Conservation (phyloP, 2,329 filamentous ascomycete genomes). For the Colletotrichum sp. region DNA sequence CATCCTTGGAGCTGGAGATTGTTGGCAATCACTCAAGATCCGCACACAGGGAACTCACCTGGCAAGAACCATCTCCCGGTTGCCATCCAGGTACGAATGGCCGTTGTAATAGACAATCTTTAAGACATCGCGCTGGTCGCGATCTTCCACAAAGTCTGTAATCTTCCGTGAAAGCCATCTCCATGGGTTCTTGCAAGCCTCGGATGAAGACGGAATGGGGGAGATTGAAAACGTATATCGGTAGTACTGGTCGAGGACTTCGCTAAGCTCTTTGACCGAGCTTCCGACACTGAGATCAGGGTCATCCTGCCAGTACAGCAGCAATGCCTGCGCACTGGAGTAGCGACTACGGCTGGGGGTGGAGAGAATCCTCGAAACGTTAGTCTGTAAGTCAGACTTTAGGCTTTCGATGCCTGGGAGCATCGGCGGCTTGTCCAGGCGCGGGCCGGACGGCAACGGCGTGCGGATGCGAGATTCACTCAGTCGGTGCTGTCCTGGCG, state of each 20-base stretch:
- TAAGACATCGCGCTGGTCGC: conserved; percentile 59
- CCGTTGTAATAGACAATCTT: conserved; percentile 66
- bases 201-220: conserved; percentile 54
- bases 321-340: conserved; percentile 54
- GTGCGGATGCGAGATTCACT: conserved; percentile 59
- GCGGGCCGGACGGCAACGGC: conserved; percentile 60
- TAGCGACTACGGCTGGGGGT: conserved; percentile 59
- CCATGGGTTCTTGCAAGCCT: conserved; percentile 54
- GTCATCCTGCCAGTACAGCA: conserved; percentile 64
- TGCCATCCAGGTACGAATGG: conserved; percentile 57
- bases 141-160: conserved; percentile 57
- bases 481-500: conserved; percentile 41
- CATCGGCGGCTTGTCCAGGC: conserved; percentile 55
- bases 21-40: background rate
- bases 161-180: conserved; percentile 59
- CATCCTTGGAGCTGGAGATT: conserved; percentile 49
- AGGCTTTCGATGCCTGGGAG: conserved; percentile 56
- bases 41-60: conserved; percentile 45
- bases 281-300: conserved; percentile 40
- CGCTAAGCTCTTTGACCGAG: conserved; percentile 52
- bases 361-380: conserved; percentile 53
- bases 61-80: conserved; percentile 62
- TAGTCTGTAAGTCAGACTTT: conserved; percentile 57
- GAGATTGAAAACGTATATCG: conserved; percentile 54
- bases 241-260: conserved; percentile 58